A percentile compares a stretch with the other conserved stretches of the same genome.
Evolutionary conservation across 805 yeast genomes (phyloP).

Genomic region (Crinitomyces ghanaensis): DNA sequence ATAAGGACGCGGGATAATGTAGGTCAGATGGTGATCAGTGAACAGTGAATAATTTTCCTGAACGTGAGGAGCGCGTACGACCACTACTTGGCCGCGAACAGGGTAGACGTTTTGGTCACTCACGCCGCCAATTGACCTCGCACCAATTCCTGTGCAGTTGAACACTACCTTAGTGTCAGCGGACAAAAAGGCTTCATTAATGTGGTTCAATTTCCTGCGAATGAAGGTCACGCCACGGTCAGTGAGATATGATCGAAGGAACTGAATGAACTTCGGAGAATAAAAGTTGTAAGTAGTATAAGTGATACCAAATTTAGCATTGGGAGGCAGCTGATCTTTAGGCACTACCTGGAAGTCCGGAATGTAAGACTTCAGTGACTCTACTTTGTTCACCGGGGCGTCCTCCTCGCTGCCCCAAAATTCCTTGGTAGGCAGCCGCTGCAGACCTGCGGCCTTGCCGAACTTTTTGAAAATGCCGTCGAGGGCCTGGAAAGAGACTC

Average conservation of each 20-base stretch:
- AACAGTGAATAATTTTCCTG: slow-evolving; percentile 37
- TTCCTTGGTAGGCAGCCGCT: slow-evolving; percentile 44
- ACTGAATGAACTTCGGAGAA: slow-evolving; percentile 49
- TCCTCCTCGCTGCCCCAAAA: slow-evolving; percentile 49
- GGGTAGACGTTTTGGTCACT: slow-evolving; percentile 53
- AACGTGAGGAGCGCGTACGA: slow-evolving; percentile 59
- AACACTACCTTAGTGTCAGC: slow-evolving; percentile 38
- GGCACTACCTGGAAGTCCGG: slow-evolving; percentile 30
- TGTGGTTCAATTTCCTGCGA: slow-evolving; percentile 37
- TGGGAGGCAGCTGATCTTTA: slow-evolving; percentile 34
- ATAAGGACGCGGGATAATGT: slow-evolving; percentile 60
- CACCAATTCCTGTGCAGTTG: slow-evolving; percentile 72
- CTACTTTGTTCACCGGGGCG: slow-evolving; percentile 31
- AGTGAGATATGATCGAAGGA: slow-evolving; percentile 35
- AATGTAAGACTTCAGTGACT: slow-evolving; percentile 38
- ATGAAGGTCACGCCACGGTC: slow-evolving; percentile 40
- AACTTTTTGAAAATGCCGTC: slow-evolving; percentile 32
- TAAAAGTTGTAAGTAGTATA: slow-evolving; percentile 61
- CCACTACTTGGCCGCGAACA: slow-evolving; percentile 71
- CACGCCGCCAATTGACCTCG: slow-evolving; percentile 52
- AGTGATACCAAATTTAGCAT: slow-evolving; percentile 43
- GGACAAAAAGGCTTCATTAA: slow-evolving; percentile 38
- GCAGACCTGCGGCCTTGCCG: slow-evolving; percentile 48
- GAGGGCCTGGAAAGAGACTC: slow-evolving; percentile 43
- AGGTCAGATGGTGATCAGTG: slow-evolving; percentile 43